Evolutionary conservation across 768 basidiomycete genomes (phyloP).

Genomic region (Kwoniella heveanensis): DNA sequence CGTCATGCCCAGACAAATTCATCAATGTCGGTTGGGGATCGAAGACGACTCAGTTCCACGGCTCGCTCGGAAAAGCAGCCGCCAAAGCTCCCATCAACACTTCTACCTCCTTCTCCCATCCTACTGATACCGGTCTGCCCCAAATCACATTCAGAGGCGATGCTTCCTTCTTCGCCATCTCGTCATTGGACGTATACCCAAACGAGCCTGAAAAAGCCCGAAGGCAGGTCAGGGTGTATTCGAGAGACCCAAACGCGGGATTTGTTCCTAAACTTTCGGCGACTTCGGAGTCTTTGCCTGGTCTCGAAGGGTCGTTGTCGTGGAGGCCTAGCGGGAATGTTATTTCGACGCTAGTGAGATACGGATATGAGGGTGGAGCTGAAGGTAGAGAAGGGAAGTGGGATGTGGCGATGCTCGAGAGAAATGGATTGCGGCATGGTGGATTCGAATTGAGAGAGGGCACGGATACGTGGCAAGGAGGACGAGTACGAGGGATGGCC

Average conservation of each 20-base stretch:
- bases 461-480: constrained; percentile 41
- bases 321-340: constrained; percentile 91
- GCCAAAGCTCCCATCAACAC: constrained; percentile 63
- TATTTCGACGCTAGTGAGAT: constrained; percentile 78
- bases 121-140: constrained; percentile 70
- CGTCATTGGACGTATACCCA: constrained; percentile 64
- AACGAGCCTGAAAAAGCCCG: constrained; percentile 50
- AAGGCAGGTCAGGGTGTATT: constrained; percentile 73
- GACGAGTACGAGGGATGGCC: constrained; percentile 68
- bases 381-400: constrained; percentile 66
- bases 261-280: constrained; percentile 63
- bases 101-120: constrained; percentile 60
- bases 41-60: constrained; percentile 95
- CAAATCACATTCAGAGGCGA: constrained; percentile 94
- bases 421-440: constrained; percentile 89
- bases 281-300: constrained; percentile 79
- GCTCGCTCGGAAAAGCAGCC: constrained; percentile 84
- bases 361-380: constrained; percentile 69
- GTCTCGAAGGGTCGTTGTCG: constrained; percentile 73
- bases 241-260: constrained; percentile 64
- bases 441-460: constrained; percentile 70
- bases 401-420: constrained; percentile 90
- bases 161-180: constrained; percentile 82
- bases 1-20: constrained; percentile 66
- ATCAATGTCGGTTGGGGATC: constrained; percentile 98